phyloP scores from a whole-genome alignment of 345 rosid species.

The Brassica juncea region DNA sequence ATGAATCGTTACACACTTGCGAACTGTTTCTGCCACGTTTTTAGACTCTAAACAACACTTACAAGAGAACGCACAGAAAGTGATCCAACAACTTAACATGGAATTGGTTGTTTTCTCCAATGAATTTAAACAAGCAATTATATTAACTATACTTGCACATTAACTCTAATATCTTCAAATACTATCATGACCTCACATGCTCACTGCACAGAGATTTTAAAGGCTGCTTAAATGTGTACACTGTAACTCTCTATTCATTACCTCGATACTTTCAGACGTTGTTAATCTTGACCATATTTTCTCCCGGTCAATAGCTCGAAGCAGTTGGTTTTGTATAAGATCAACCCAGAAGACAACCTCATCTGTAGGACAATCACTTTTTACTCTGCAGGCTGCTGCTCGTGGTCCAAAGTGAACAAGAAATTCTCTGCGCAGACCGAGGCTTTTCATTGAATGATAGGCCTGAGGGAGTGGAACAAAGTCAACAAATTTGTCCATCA shows the following conservation, averaged over 20 bases:
- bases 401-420: slow-evolving; percentile 95
- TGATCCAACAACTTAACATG: not conserved
- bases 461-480: slow-evolving; percentile 71
- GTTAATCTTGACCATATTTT: slow-evolving; percentile 95
- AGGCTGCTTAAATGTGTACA: slow-evolving; percentile 15
- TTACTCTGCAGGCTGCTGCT: slow-evolving; percentile 75
- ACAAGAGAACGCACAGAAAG: not conserved
- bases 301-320: slow-evolving; percentile 87
- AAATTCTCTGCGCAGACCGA: slow-evolving; percentile 85
- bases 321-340: slow-evolving; percentile 86
- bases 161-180: not conserved
- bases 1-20: not conserved
- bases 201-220: not conserved
- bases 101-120: not conserved
- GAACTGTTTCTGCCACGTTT: not conserved
- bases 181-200: not conserved
- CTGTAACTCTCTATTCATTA: slow-evolving; percentile 38
- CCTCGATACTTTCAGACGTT: slow-evolving; percentile 97
- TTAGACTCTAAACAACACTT: not conserved
- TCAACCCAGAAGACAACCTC: slow-evolving; percentile 94
- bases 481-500: slow-evolving; percentile 90
- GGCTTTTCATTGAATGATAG: slow-evolving; percentile 62
- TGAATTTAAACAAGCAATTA: not conserved
- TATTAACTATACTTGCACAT: not conserved
- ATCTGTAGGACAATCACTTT: slow-evolving; percentile 63